Evolutionary conservation across 1,284 basidiomycete genomes (phyloP), one percentile per base, ranked within the genome.

Genomic region (Fomitiporia mediterranea): DNA sequence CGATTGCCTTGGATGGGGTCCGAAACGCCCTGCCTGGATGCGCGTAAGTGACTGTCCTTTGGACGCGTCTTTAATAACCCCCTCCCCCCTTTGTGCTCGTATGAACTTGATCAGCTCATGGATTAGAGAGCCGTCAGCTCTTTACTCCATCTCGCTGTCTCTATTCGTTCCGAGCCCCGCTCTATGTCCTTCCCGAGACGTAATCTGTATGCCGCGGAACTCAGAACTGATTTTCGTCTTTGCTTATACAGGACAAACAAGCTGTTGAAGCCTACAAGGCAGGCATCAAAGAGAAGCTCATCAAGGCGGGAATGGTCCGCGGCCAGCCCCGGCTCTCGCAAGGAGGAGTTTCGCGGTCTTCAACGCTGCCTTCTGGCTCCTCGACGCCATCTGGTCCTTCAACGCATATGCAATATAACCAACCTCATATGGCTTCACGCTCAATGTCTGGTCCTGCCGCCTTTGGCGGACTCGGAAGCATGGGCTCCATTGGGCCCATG

Each of bases 11-110:
- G 89, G 88, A 17, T 91, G 88, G 88, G 89, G 88, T 4, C 74
- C 82, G 13, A 85, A 80, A 66, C 79, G 88, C 52, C 89, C 87
- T 17, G 87, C 89, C 58, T 90, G 87, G 88, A 89, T 90, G 87
- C 72, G 86, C 62, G 88, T 89, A 64, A 70, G 86, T 77, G 51
- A 37, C 11, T 9, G 32, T 61, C 48, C 30, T 56, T 32, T 47
- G 42, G 42, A 46, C 35, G 60, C 46, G 53, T 54, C 40, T 32
- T 38, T 53, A 42, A 25, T 17, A 17, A 3, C 25, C 35, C 28
- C 39, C 32, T 47, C 34, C 38, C 30, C 13, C 39, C 19, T 17
- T n/a, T 43, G 3, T 19, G 35, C 32, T 39, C 7, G 34, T 30
- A 7, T 28, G 19, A 21, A 19, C 3, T 9, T 21, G 38, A n/a